Percentiles rank a stretch among this genome's conserved stretches.
phyloP scores from a whole-genome alignment of 371 early-diverging fungal genomes.

The Apophysomyces trapeziformis region DNA sequence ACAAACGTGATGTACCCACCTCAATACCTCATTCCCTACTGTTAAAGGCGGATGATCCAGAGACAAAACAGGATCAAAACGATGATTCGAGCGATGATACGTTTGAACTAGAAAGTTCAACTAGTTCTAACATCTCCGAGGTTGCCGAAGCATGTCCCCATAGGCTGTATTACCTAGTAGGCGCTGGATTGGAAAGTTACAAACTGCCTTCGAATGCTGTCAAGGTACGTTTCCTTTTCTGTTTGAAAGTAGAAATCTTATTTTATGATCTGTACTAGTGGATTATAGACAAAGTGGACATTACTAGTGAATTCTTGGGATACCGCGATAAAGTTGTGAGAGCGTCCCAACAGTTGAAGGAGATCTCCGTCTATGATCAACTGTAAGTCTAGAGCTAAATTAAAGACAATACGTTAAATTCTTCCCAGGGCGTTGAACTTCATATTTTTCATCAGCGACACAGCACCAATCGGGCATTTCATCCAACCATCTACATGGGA shows the following conservation, averaged over 20 bases:
- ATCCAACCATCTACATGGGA: slow-evolving; percentile 6
- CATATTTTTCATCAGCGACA: slow-evolving; percentile 4
- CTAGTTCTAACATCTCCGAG: not conserved
- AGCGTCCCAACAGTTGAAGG: not conserved
- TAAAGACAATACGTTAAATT: not conserved
- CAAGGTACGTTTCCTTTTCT: not conserved
- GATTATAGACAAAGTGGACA: slow-evolving; percentile 2
- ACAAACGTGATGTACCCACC: not conserved
- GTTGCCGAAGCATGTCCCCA: not conserved
- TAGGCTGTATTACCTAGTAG: not conserved
- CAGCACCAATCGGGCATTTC: slow-evolving; percentile 3
- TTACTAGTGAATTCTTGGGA: not conserved
- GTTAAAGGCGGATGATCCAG: not conserved
- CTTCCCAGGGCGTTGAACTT: slow-evolving; percentile 4
- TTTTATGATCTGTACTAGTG: not conserved
- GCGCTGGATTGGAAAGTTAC: not conserved
- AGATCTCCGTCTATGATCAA: not conserved
- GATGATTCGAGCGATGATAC: not conserved
- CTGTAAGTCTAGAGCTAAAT: not conserved
- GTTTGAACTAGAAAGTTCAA: not conserved
- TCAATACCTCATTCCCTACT: too few species aligned
- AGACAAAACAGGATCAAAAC: not conserved
- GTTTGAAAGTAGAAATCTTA: not conserved
- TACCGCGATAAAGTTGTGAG: slow-evolving; percentile 1
- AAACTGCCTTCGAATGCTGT: not conserved